These are phyloP conservation scores for Amniculicola lignicola DNA, from an alignment of 495 filamentous ascomycete genomes.

Conservation along the genomic window DNA sequence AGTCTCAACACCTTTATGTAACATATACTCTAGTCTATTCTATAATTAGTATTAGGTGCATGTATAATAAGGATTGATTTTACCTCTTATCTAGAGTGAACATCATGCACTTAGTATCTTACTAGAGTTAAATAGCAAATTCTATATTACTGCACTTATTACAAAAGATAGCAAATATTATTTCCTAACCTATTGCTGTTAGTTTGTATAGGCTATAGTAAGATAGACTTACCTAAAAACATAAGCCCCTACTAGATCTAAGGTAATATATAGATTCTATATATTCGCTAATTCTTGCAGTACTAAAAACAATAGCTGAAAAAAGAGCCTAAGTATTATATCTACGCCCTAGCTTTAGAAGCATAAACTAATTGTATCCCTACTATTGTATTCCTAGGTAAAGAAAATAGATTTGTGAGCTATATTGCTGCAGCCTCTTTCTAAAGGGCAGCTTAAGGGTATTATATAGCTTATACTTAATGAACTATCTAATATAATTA, in stretches of 20 bases:
- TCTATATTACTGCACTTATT: conserved; percentile 17
- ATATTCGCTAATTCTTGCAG: conserved; percentile 20
- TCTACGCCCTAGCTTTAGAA: too few species aligned
- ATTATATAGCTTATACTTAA: conserved; percentile 18
- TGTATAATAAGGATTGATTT: too few species aligned
- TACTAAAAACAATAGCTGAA: conserved; percentile 11
- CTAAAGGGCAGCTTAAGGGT: conserved; percentile 7
- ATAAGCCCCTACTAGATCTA: conserved; percentile 18
- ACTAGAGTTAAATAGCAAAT: conserved; percentile 18
- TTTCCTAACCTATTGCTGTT: conserved; percentile 12
- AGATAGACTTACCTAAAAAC: conserved; percentile 21
- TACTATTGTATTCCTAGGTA: conserved; percentile 15
- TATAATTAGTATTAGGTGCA: too few species aligned
- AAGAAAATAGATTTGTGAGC: conserved; percentile 20
- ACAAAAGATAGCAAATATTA: conserved; percentile 14
- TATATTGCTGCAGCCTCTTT: conserved; percentile 16
- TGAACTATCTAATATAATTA: conserved; percentile 19
- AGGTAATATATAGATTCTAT: conserved; percentile 16
- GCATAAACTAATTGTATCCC: conserved; percentile 14
- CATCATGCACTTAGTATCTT: conserved; percentile 11
- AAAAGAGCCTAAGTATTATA: conserved; percentile 8
- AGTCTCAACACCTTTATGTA: too few species aligned
- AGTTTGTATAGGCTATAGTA: conserved; percentile 16
- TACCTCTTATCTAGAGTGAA: too few species aligned
- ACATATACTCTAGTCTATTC: too few species aligned